Conservation (phyloP, 495 filamentous ascomycete species). For the Aspergillus olivimuriae region DNA sequence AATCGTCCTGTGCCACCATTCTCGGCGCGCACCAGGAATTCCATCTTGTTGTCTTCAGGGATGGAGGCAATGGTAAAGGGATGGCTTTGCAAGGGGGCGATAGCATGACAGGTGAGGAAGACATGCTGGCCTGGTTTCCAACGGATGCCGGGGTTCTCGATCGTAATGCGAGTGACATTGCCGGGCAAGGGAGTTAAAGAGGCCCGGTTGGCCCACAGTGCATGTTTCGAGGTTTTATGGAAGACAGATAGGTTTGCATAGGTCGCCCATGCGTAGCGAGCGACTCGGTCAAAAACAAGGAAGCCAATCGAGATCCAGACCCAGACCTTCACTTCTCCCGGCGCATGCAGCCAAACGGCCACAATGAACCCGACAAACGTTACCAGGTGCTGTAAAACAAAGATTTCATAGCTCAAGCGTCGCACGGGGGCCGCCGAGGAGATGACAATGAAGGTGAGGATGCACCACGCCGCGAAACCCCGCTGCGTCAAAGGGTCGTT, state of each 20-base stretch:
- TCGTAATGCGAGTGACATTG: constrained; percentile 61
- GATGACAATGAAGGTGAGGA: constrained; percentile 66
- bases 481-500: constrained; percentile 59
- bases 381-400: constrained; percentile 72
- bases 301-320: constrained; percentile 71
- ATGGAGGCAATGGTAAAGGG: constrained; percentile 74
- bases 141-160: constrained; percentile 58
- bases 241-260: constrained; percentile 64
- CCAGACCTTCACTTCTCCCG: constrained; percentile 42
- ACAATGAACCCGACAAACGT: constrained; percentile 62
- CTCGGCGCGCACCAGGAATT: constrained; percentile 67
- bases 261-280: constrained; percentile 43
- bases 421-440: constrained; percentile 64
- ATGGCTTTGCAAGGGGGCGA: constrained; percentile 67
- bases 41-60: constrained; percentile 52
- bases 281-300: constrained; percentile 62
- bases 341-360: constrained; percentile 58
- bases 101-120: constrained; percentile 63
- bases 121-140: constrained; percentile 79
- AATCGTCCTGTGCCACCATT: constrained; percentile 64
- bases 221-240: constrained; percentile 24
- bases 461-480: constrained; percentile 67
- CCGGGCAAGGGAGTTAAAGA: constrained; percentile 56
- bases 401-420: constrained; percentile 67
- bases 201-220: constrained; percentile 41